phyloP scores from a whole-genome alignment of 345 rosid species.

The Pugionium dolabratum region DNA sequence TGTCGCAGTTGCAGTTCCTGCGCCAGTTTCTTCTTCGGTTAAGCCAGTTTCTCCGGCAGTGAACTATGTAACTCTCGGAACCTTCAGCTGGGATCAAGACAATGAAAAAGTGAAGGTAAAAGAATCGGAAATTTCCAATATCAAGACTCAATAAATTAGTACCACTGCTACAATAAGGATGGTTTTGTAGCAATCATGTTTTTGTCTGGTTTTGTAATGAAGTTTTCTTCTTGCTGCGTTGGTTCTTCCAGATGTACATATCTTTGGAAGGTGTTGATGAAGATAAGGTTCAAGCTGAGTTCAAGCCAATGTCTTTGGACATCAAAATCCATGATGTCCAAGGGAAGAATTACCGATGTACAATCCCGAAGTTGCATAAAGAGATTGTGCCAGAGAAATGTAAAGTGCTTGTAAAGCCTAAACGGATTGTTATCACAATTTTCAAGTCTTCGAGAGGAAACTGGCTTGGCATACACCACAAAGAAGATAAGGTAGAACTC shows the following conservation, averaged over 20 bases:
- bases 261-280: conserved; percentile 75
- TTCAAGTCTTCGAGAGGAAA: conserved; percentile 78
- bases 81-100: conserved; percentile 99
- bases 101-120: conserved; percentile 88
- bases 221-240: neutral
- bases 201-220: neutral
- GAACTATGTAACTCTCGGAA: conserved; percentile 59
- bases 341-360: conserved; percentile 82
- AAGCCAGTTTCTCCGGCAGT: conserved; percentile 43
- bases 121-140: no score
- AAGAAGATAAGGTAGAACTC: conserved; percentile 76
- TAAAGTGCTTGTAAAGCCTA: conserved; percentile 72
- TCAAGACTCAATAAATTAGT: no score
- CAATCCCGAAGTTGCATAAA: conserved; percentile 65
- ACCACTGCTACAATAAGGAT: no score
- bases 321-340: conserved; percentile 73
- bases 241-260: conserved; percentile 57
- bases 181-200: no score
- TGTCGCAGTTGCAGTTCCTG: conserved; percentile 40
- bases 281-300: conserved; percentile 70
- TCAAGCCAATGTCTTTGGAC: conserved; percentile 66
- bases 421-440: conserved; percentile 64
- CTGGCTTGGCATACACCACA: conserved; percentile 83
- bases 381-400: conserved; percentile 83
- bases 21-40: conserved; percentile 47